Evolutionary conservation across 768 basidiomycete species (phyloP).

Genomic region (Leccinum subgranulosum): DNA sequence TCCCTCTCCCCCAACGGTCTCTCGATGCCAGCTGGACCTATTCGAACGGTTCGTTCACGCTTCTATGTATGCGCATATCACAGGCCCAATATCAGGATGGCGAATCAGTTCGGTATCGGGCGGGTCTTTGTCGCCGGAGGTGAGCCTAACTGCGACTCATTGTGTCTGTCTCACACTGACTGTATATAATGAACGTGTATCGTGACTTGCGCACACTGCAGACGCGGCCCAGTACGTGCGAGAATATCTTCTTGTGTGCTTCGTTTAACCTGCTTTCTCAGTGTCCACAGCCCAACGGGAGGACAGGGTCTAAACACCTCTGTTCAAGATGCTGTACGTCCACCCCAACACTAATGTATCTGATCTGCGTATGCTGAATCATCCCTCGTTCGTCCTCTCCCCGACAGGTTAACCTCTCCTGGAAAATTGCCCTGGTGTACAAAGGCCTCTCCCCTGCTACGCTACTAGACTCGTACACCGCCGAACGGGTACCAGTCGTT

Average conservation of each 20-base stretch:
- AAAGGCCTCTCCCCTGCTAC: constrained; percentile 30
- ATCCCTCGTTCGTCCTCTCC: constrained; percentile 36
- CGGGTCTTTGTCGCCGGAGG: constrained; percentile 51
- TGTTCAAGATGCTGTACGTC: constrained; percentile 38
- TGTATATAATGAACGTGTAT: background rate
- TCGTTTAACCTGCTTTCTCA: background rate
- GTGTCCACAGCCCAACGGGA: constrained; percentile 24
- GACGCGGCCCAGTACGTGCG: constrained; percentile 43
- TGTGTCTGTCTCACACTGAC: background rate
- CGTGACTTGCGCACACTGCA: constrained; percentile 14
- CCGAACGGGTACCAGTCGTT: constrained; percentile 46
- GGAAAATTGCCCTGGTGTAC: constrained; percentile 44
- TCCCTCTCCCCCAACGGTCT: background rate
- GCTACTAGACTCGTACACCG: constrained; percentile 41
- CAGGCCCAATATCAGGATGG: constrained; percentile 50
- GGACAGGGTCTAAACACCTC: constrained; percentile 37
- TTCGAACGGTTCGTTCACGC: background rate
- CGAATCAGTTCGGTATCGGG: constrained; percentile 38
- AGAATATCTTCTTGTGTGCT: background rate
- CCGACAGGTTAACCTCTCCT: constrained; percentile 45
- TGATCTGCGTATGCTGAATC: background rate
- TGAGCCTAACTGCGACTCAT: background rate
- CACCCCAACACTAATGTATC: background rate
- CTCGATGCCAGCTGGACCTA: too few relatives aligned
- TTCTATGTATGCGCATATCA: background rate